These are phyloP conservation scores for Oryza glaberrima DNA, from an alignment of 176 grass and related monocot species.

Conservation along the genomic window DNA sequence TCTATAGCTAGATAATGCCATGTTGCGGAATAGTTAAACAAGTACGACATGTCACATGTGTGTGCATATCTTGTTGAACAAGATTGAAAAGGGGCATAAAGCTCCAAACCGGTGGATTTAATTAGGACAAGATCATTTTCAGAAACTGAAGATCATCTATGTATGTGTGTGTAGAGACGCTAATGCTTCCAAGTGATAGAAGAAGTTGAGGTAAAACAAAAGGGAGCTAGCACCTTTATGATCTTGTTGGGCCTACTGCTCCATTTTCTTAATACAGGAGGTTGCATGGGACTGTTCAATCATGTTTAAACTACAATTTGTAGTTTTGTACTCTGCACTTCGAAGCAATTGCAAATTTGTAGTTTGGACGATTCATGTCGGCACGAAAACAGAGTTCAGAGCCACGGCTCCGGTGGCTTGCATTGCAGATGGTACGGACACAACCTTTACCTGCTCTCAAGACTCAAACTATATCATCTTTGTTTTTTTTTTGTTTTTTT, in stretches of 20 bases:
- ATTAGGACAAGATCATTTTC: too few relatives aligned
- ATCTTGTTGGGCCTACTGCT: not conserved
- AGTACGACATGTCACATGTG: not conserved
- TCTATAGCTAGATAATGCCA: conserved; percentile 33
- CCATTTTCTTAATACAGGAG: not conserved
- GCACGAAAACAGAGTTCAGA: not conserved
- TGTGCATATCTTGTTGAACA: conserved; percentile 10
- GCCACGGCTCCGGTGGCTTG: not conserved
- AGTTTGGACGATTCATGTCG: not conserved
- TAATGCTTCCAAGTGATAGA: not conserved
- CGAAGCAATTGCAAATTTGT: not conserved
- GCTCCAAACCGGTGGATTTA: not conserved
- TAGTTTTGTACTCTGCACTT: not conserved
- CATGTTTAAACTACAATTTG: not conserved
- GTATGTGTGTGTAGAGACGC: not conserved
- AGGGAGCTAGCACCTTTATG: not conserved
- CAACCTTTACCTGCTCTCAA: not conserved
- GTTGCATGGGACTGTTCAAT: conserved; percentile 30
- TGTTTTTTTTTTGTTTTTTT: not conserved
- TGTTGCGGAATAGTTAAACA: conserved; percentile 9
- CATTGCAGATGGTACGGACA: not conserved
- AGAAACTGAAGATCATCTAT: not conserved
- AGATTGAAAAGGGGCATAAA: not conserved
- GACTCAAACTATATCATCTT: not conserved
- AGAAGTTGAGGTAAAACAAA: not conserved